A percentile compares a stretch with the other conserved stretches of the same genome.
These are phyloP conservation scores for Leccinum uliginosum DNA, from an alignment of 768 basidiomycete genomes.

Conservation along the genomic window DNA sequence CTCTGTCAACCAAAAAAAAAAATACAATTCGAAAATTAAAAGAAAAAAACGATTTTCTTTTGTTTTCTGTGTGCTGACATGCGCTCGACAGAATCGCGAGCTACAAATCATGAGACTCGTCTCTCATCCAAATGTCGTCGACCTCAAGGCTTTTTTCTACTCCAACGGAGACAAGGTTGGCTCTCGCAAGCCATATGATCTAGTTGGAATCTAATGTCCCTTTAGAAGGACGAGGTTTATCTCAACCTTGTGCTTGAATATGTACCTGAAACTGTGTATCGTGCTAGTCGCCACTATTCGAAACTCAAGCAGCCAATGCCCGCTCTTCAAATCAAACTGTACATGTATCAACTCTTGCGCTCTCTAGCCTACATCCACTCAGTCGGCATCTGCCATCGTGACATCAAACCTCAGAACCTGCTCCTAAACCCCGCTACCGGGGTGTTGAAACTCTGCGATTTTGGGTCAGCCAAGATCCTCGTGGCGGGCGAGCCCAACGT, in stretches of 20 bases:
- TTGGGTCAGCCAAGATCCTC: conserved; percentile 98
- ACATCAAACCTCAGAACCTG: conserved; percentile 99
- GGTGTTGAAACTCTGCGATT: conserved; percentile 96
- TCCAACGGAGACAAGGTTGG: conserved; percentile 98
- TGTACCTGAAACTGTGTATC: conserved; percentile 98
- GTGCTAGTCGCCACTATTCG: conserved; percentile 96
- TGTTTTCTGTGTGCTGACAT: conserved; percentile 11
- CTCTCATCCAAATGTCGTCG: conserved; percentile 95
- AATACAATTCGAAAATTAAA: not conserved
- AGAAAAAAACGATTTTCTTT: not conserved
- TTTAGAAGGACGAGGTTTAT: conserved; percentile 98
- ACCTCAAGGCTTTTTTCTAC: conserved; percentile 97
- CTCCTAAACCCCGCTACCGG: conserved; percentile 96
- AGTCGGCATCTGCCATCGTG: conserved; percentile 98
- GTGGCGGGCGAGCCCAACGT: conserved; percentile 98
- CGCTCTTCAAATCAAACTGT: conserved; percentile 98
- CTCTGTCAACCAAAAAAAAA: not conserved
- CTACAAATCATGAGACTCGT: conserved; percentile 98
- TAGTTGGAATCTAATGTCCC: conserved; percentile 4
- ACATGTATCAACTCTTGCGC: conserved; percentile 99
- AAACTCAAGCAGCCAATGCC: conserved; percentile 99
- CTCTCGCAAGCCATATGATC: conserved; percentile 7
- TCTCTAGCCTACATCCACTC: conserved; percentile 99
- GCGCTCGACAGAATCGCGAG: conserved; percentile 80
- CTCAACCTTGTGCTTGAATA: conserved; percentile 99